Base-by-base conservation (phyloP, 192 early-diverging fungal genomes). In the Podila verticillata region DNA sequence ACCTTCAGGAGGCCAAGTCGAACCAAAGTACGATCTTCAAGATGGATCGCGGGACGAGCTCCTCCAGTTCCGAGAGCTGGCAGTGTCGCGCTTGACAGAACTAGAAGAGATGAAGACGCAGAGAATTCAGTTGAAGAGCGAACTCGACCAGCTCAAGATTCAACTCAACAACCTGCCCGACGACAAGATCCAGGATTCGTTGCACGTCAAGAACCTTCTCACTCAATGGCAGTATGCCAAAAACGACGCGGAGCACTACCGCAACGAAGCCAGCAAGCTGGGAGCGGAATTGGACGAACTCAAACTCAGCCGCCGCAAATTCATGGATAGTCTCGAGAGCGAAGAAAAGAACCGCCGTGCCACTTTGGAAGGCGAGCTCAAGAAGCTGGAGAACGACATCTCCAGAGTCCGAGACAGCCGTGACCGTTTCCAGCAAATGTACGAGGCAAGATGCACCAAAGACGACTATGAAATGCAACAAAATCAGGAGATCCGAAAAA, bases 401-500 rank as follows among this genome's bases (percentile, higher is more conserved):
- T 80, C 77, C 4, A 49, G 70, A 22, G 15, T 80, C 29, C 77
- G 77, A 3, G 69, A 80, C 36, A 80, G 66, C 34, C 77, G 77
- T 15, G 77, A 80, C 44, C 69, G 77, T 29, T 80, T 72, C 39
- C 77, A 80, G 17, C 77, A 83, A 44, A 70, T 83, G 72, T 75
- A 75, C 28, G 70, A 80, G 54, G 67, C 75, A 7, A 62, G 84
- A 30, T 81, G 80, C 36, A 73, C 72, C 12, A 81, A 75, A 24
- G 84, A 85, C 30, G 68, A 83, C 57, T 75, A 74, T 8, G 79
- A 81, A 47, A 81, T 74, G 67, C 74, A 75, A 19, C 74, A 85
- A 30, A 84, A 84, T 29, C 78, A 86, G 39, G 83, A 86, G 39
- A 86, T 86, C 20, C 75, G 81, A 2, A 77, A 86, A 57, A 81